Percentiles rank a stretch among this genome's conserved stretches.
phyloP scores from a whole-genome alignment of 768 basidiomycete genomes.

The Termitomyces bulborhizus region DNA sequence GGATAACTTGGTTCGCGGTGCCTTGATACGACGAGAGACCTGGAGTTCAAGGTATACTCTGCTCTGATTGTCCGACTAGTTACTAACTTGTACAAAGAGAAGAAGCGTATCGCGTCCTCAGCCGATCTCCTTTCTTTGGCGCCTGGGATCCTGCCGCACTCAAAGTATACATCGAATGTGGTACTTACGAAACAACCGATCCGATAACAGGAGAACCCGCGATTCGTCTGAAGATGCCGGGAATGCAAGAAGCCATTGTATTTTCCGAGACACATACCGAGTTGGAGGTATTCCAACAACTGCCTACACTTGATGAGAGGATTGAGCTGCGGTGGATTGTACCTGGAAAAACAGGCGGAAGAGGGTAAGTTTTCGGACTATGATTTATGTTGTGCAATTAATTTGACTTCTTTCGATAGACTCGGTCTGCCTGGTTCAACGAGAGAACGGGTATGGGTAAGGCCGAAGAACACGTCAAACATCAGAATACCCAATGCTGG shows the following conservation, averaged over 20 bases:
- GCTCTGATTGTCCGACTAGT: neutral
- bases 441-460: slow-evolving; percentile 34
- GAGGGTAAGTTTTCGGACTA: slow-evolving; percentile 23
- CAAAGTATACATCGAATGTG: slow-evolving; percentile 54
- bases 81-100: slow-evolving; percentile 31
- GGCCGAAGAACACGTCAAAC: slow-evolving; percentile 36
- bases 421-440: slow-evolving; percentile 29
- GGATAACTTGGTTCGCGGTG: slow-evolving; percentile 29
- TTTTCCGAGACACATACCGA: slow-evolving; percentile 44
- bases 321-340: slow-evolving; percentile 53
- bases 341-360: slow-evolving; percentile 33
- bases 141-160: slow-evolving; percentile 66
- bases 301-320: slow-evolving; percentile 39
- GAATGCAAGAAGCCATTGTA: slow-evolving; percentile 56
- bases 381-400: neutral
- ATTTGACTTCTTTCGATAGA: slow-evolving; percentile 5
- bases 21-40: slow-evolving; percentile 49
- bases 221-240: slow-evolving; percentile 59
- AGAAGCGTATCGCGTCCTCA: slow-evolving; percentile 48
- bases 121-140: slow-evolving; percentile 57
- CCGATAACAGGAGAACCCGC: slow-evolving; percentile 23
- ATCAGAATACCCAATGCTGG: slow-evolving; percentile 31
- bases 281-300: slow-evolving; percentile 35
- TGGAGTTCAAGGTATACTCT: slow-evolving; percentile 55
- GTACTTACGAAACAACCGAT: slow-evolving; percentile 32